Evolutionary conservation across 805 yeast genomes (phyloP).

Genomic region (Zygosaccharomyces lentus): DNA sequence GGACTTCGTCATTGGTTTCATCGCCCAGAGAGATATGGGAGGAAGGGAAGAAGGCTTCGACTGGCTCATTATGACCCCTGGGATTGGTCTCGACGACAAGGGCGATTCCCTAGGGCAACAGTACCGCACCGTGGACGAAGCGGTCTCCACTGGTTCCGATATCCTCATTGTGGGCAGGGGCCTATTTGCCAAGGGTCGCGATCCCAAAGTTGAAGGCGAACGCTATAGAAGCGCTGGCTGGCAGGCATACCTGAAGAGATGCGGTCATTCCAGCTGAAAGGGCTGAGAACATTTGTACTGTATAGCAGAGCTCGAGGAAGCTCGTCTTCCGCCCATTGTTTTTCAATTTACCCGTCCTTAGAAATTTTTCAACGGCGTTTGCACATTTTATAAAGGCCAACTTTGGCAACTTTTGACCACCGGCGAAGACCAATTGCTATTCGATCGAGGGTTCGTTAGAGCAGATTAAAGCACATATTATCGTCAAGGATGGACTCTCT

Average conservation of each 20-base stretch:
- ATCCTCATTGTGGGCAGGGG: conserved; percentile 98
- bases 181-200: conserved; percentile 88
- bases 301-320: not conserved
- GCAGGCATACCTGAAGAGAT: conserved; percentile 69
- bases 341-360: conserved; percentile 2
- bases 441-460: not conserved
- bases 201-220: conserved; percentile 79
- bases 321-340: not conserved
- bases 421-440: not conserved
- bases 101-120: conserved; percentile 97
- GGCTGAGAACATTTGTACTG: not conserved
- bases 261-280: conserved; percentile 1
- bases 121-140: conserved; percentile 87
- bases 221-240: conserved; percentile 93
- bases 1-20: conserved; percentile 92
- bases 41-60: conserved; percentile 82
- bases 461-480: not conserved
- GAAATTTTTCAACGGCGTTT: conserved; percentile 4
- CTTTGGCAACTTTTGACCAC: not conserved
- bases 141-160: conserved; percentile 81
- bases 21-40: conserved; percentile 88
- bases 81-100: conserved; percentile 95
- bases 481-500: conserved; percentile 75
- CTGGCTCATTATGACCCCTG: conserved; percentile 97
- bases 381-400: conserved; percentile 6